Conservation (phyloP, 2,329 filamentous ascomycete genomes). For the Alternaria gansuensis region DNA sequence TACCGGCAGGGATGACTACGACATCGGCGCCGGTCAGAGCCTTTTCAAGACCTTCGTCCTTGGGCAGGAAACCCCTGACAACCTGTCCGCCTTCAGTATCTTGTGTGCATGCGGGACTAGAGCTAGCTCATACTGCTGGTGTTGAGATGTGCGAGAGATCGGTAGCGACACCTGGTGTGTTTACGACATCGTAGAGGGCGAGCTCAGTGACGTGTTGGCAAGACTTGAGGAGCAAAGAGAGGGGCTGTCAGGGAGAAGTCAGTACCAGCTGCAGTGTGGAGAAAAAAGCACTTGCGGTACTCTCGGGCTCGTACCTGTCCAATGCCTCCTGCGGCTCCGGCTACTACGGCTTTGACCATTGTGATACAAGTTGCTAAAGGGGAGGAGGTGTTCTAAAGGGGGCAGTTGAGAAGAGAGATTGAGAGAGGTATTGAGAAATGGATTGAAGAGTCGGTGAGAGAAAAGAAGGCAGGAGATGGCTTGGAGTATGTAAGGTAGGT, state of each 20-base stretch:
- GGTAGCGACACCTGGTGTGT: conserved; percentile 93
- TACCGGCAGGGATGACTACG: conserved; percentile 95
- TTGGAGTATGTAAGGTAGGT: conserved; percentile 30
- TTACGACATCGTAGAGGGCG: conserved; percentile 98
- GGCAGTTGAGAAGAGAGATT: conserved; percentile 11
- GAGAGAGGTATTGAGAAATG: conserved; percentile 8
- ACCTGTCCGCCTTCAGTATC: conserved; percentile 60
- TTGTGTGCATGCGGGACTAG: conserved; percentile 17
- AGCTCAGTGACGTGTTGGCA: conserved; percentile 89
- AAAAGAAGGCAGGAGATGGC: conserved; percentile 27
- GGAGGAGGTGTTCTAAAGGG: conserved; percentile 28
- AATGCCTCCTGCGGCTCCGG: conserved; percentile 97
- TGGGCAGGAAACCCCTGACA: conserved; percentile 86
- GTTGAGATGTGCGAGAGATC: conserved; percentile 98
- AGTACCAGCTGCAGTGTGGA: not conserved
- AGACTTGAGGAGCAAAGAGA: conserved; percentile 95
- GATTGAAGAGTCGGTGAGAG: conserved; percentile 31
- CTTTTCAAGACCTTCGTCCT: conserved; percentile 81
- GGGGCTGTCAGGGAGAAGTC: conserved; percentile 67
- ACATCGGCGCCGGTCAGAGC: conserved; percentile 94
- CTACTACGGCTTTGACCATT: conserved; percentile 67
- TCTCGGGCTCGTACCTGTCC: conserved; percentile 74
- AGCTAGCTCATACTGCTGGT: conserved; percentile 69
- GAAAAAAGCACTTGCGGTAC: not conserved
- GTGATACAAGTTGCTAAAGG: conserved; percentile 25